Percentiles rank a stretch among this genome's conserved stretches.
Conservation (phyloP, 768 basidiomycete species). For the Kockovaella imperatae region DNA sequence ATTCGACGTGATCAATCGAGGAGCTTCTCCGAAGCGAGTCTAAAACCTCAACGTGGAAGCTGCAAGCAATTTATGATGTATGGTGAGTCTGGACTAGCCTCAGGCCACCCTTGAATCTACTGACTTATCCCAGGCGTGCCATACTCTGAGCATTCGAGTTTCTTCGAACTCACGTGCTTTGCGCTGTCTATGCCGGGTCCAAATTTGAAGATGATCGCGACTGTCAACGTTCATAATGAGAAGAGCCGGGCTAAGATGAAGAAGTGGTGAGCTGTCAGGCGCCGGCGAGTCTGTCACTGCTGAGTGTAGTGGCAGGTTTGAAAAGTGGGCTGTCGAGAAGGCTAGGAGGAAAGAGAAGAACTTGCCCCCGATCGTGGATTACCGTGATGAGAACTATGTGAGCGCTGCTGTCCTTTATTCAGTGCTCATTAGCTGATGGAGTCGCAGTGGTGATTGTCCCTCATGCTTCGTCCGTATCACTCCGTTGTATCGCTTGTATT, state of each 20-base stretch:
- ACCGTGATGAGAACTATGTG: constrained; percentile 43
- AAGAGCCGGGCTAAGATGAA: constrained; percentile 67
- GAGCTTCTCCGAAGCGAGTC: constrained; percentile 61
- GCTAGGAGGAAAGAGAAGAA: constrained; percentile 51
- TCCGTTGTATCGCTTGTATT: no score
- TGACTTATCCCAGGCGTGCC: constrained; percentile 41
- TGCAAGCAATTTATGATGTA: constrained; percentile 63
- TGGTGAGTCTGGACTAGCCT: no score
- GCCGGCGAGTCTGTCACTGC: neutral
- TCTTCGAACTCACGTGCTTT: constrained; percentile 91
- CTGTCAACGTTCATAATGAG: constrained; percentile 51
- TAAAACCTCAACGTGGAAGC: constrained; percentile 64
- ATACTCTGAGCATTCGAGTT: constrained; percentile 94
- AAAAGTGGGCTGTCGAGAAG: constrained; percentile 78
- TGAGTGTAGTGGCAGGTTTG: constrained; percentile 52
- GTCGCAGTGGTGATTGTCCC: no score
- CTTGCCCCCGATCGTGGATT: constrained; percentile 39
- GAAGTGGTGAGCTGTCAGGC: constrained; percentile 48
- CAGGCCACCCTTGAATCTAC: neutral
- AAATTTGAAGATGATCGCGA: constrained; percentile 81
- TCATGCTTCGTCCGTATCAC: no score
- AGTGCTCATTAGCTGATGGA: no score
- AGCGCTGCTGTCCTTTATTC: no score
- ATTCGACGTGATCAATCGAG: constrained; percentile 60
- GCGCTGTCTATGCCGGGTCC: constrained; percentile 70